Evolutionary conservation across 306 rosid species (phyloP).

Genomic region (Inga laurina): DNA sequence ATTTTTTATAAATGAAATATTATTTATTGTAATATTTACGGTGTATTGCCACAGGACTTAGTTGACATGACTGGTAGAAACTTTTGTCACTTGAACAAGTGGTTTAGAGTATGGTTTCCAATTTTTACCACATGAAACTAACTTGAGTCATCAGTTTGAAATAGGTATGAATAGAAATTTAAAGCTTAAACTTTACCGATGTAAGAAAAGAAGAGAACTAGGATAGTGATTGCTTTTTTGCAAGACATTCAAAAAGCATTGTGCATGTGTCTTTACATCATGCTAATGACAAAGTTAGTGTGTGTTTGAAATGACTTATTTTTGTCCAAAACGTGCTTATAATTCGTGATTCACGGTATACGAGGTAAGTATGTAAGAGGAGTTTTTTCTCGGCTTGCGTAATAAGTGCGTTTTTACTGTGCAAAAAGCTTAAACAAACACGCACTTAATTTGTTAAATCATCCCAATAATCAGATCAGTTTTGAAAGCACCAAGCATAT

Average conservation of each 20-base stretch:
- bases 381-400: too few relatives aligned
- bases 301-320: too few relatives aligned
- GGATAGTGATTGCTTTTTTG: background rate
- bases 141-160: too few relatives aligned
- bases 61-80: background rate
- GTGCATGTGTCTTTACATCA: conserved; percentile 29
- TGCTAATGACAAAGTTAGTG: conserved; percentile 22
- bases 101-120: background rate
- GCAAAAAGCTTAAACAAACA: too few relatives aligned
- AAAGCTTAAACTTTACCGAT: background rate
- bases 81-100: background rate
- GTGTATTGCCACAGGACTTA: background rate
- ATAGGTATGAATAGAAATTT: background rate
- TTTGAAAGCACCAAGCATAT: conserved; percentile 24
- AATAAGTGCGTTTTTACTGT: too few relatives aligned
- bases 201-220: background rate
- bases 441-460: background rate
- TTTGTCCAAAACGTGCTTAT: too few relatives aligned
- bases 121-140: background rate
- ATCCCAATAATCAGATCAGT: background rate
- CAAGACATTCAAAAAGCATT: conserved; percentile 23
- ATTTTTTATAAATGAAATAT: background rate
- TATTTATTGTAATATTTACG: background rate
- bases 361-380: too few relatives aligned
- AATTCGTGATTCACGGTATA: too few relatives aligned